These are phyloP conservation scores for Incumbomyces lentus DNA, from an alignment of 2,329 filamentous ascomycete species.

Conservation along the genomic window DNA sequence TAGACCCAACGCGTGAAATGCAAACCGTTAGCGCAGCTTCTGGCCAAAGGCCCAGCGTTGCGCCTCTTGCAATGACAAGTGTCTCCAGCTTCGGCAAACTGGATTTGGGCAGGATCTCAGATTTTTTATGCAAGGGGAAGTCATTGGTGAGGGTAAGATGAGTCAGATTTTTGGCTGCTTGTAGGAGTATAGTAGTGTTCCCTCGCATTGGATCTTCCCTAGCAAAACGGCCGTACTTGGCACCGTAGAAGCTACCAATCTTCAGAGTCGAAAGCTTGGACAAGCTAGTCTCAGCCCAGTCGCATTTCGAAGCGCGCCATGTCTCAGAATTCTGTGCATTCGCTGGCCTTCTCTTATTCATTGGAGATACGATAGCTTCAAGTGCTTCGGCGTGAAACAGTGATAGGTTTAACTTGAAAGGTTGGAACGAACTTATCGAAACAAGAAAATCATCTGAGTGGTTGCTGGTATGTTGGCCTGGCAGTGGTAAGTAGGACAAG, in stretches of 20 bases:
- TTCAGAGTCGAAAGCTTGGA: not conserved
- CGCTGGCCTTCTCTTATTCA: not conserved
- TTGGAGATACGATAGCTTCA: not conserved
- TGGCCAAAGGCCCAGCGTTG: not conserved
- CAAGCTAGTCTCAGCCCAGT: too few relatives aligned
- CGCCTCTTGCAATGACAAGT: not conserved
- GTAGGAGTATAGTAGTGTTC: not conserved
- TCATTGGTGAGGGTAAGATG: not conserved
- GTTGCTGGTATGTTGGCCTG: not conserved
- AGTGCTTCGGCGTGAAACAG: not conserved
- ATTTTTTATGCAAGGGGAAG: not conserved
- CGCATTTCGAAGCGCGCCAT: not conserved
- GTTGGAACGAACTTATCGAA: not conserved
- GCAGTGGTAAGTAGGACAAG: slow-evolving; percentile 1
- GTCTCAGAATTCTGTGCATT: not conserved
- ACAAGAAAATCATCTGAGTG: not conserved
- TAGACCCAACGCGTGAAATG: not conserved
- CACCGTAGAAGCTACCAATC: not conserved
- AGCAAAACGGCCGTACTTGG: not conserved
- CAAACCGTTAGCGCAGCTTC: not conserved
- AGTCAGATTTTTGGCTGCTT: not conserved
- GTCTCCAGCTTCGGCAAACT: slow-evolving; percentile 2
- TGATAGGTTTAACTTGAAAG: not conserved
- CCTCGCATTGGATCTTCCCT: not conserved
- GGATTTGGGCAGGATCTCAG: not conserved